phyloP scores from a whole-genome alignment of 805 yeast genomes.

The Metschnikowia continentalis region DNA sequence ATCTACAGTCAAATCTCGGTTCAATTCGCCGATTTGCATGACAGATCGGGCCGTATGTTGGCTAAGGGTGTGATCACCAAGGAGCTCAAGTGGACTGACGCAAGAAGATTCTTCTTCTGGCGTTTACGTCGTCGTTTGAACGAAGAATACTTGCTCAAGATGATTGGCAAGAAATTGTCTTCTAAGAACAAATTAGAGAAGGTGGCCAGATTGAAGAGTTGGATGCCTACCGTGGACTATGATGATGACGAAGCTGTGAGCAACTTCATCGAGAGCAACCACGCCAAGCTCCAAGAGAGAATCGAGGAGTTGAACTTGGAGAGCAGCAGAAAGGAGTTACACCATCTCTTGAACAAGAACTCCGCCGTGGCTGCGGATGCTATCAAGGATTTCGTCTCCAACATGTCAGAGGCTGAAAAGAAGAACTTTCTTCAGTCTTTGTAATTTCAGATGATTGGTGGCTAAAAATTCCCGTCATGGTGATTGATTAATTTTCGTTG shows the following conservation, averaged over 20 bases:
- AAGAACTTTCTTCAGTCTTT: constrained; percentile 23
- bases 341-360: constrained; percentile 43
- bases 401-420: constrained; percentile 35
- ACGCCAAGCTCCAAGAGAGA: constrained; percentile 53
- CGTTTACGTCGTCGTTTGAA: constrained; percentile 92
- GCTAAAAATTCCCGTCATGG: background rate
- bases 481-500: constrained; percentile 2
- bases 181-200: constrained; percentile 69
- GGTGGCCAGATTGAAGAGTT: constrained; percentile 80
- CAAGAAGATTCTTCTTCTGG: constrained; percentile 99
- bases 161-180: constrained; percentile 59
- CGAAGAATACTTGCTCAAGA: constrained; percentile 81
- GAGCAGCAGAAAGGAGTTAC: constrained; percentile 59
- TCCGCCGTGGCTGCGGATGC: constrained; percentile 27
- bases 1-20: constrained; percentile 88
- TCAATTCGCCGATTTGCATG: constrained; percentile 97
- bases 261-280: constrained; percentile 80
- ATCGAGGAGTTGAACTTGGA: constrained; percentile 65
- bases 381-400: constrained; percentile 32
- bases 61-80: constrained; percentile 88
- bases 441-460: background rate
- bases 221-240: constrained; percentile 72
- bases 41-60: constrained; percentile 94
- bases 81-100: constrained; percentile 77
- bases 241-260: constrained; percentile 77